Percentiles rank a stretch among this genome's conserved stretches.
Conservation (phyloP, 2,329 filamentous ascomycete species). For the Exophiala bonariae region DNA sequence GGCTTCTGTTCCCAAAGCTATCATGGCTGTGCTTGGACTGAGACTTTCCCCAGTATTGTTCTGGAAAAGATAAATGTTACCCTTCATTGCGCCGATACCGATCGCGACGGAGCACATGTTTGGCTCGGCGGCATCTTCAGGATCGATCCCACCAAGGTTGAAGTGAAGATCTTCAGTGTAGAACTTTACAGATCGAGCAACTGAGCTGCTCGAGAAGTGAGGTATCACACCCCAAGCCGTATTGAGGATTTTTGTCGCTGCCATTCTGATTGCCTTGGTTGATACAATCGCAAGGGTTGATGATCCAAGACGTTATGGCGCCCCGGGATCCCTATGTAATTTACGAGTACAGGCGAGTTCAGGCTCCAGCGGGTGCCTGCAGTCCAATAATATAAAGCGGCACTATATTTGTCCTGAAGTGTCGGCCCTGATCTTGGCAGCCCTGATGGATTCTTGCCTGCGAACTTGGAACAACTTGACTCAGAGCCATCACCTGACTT, state of each 20-base stretch:
- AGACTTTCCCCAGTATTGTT: conserved; percentile 11
- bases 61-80: conserved; percentile 26
- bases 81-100: conserved; percentile 21
- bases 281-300: too few relatives aligned
- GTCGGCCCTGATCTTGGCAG: too few relatives aligned
- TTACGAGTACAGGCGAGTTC: too few relatives aligned
- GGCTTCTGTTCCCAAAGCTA: conserved; percentile 23
- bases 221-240: conserved; percentile 28
- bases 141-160: conserved; percentile 23
- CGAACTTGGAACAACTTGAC: too few relatives aligned
- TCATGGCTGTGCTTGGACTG: conserved; percentile 18
- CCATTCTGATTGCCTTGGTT: too few relatives aligned
- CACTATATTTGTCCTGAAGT: too few relatives aligned
- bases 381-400: too few relatives aligned
- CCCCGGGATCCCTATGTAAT: too few relatives aligned
- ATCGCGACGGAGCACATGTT: conserved; percentile 25
- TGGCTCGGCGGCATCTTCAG: conserved; percentile 13
- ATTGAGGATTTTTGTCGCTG: neutral
- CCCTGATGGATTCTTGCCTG: too few relatives aligned
- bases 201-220: conserved; percentile 21
- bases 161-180: conserved; percentile 26
- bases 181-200: conserved; percentile 20
- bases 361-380: too few relatives aligned
- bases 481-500: neutral
- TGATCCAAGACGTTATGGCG: too few relatives aligned